Evolutionary conservation across 306 rosid species (phyloP), one percentile per base, ranked within the genome.

Genomic region (Amphicarpaea edgeworthii): DNA sequence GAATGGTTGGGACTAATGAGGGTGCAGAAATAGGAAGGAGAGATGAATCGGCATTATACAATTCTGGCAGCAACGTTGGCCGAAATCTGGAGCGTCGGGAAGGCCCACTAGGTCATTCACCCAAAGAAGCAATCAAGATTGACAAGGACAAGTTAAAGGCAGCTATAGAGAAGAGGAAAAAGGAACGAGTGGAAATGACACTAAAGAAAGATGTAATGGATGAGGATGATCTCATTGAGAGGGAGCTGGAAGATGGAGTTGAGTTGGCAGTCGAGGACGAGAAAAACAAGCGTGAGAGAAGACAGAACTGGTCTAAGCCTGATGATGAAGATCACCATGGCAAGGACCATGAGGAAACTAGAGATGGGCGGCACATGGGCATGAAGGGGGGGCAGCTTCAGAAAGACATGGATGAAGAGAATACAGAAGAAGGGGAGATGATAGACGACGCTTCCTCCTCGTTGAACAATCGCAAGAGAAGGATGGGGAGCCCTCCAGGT

Each of bases 211-310:
- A 90, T 78, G 59, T 82, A 55, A 77, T 95, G 86, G 91, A 95
- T 70, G 97, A 95, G 77, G 97, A 95, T 79, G 98, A 95, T 78
- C 88, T 95, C 69, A 95, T 95, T 72, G 98, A 92, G 85, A 85
- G 86, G 84, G 97, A 92, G 81, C 87, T 95, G 19, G 98, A 95
- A 84, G 97, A 90, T 82, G 98, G 97, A 68, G 84, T 95, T 75
- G 97, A 95, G 73, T 66, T 95, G 60, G 96, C 94, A 32, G 88
- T 78, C 11, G 96, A 91, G 73, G 84, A 77, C 61, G 98, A 89
- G 83, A 95, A 86, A 78, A 89, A 72, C 75, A 89, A 92, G 86
- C 86, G 73, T 1, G 96, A 89, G 80, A 75, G 85, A 75, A 87
- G 85, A 68, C 93, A 83, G 74, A 83, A 54, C 84, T 85, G 92